Percentiles rank a stretch among this genome's conserved stretches.
phyloP scores from a whole-genome alignment of 306 rosid species.

The Canavalia gladiata region DNA sequence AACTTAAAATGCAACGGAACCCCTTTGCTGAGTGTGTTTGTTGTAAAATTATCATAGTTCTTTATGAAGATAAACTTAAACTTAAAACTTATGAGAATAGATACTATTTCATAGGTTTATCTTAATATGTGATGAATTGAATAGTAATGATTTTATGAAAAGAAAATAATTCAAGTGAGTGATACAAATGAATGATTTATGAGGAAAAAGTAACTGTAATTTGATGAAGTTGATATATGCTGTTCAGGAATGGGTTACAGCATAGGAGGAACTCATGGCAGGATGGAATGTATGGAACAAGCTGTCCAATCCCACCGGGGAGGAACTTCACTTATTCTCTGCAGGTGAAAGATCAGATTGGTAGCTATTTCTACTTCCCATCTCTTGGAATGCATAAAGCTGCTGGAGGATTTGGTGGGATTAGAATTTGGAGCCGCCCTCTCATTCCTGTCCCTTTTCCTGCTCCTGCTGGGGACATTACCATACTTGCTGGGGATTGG shows the following conservation, averaged over 20 bases:
- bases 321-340: conserved; percentile 60
- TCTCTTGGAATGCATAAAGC: conserved; percentile 64
- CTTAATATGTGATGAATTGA: not conserved
- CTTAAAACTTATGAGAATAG: not conserved
- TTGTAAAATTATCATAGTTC: not conserved
- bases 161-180: not conserved
- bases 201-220: not conserved
- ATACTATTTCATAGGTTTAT: not conserved
- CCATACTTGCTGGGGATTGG: conserved; percentile 92
- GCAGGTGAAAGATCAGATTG: conserved; percentile 63
- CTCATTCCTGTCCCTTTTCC: conserved; percentile 93
- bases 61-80: not conserved
- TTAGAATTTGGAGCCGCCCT: conserved; percentile 94
- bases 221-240: conserved; percentile 32
- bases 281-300: conserved; percentile 60
- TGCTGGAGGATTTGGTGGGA: conserved; percentile 60
- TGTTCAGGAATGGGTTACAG: conserved; percentile 86
- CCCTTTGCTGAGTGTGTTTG: not conserved
- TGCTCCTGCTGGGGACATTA: conserved; percentile 86
- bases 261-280: conserved; percentile 95
- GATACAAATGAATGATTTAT: not conserved
- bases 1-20: not conserved
- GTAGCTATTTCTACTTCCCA: conserved; percentile 64
- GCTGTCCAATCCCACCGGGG: conserved; percentile 56
- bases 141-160: conserved; percentile 6